Conservation (phyloP, 2,329 filamentous ascomycete species). For the Nigrospora sphaerica region DNA sequence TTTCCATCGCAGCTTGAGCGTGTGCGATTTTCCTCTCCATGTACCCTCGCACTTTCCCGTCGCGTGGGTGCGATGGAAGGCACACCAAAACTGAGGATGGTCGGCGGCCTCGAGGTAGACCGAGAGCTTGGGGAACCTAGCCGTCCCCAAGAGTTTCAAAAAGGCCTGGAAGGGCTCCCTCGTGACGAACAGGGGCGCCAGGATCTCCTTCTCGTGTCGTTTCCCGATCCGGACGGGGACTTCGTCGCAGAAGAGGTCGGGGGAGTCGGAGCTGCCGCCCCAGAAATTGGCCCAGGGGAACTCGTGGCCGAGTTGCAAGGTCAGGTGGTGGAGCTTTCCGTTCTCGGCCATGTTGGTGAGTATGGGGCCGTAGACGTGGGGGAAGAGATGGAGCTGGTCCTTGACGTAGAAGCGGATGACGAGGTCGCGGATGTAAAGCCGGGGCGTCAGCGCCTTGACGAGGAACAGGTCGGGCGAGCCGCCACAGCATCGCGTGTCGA, state of each 20-base stretch:
- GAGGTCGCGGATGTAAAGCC: constrained; percentile 16
- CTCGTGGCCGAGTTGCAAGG: constrained; percentile 12
- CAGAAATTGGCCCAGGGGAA: constrained; percentile 18
- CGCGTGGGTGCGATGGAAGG: constrained; percentile 13
- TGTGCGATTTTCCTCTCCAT: constrained; percentile 11
- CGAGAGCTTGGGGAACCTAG: constrained; percentile 7
- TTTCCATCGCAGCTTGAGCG: constrained; percentile 12
- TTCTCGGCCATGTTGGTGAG: constrained; percentile 15
- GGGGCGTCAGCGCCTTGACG: constrained; percentile 9
- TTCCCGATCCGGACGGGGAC: constrained; percentile 3
- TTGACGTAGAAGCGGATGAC: constrained; percentile 14
- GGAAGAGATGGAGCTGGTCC: constrained; percentile 12
- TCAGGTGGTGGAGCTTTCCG: constrained; percentile 12
- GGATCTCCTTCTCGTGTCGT: constrained; percentile 6
- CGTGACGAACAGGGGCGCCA: constrained; percentile 14
- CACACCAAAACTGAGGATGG: constrained; percentile 18
- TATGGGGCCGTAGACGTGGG: constrained; percentile 9
- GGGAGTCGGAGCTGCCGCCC: constrained; percentile 7
- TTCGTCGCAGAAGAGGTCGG: constrained; percentile 6
- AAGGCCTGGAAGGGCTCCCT: constrained; percentile 18
- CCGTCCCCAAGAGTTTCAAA: constrained; percentile 13
- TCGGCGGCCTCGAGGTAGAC: constrained; percentile 12
- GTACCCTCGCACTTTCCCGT: constrained; percentile 12
- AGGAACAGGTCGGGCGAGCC: constrained; percentile 11
- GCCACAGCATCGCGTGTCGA: constrained; percentile 11